These are phyloP conservation scores for Neoboletus subvelutipes DNA, from an alignment of 768 basidiomycete genomes.

Conservation along the genomic window DNA sequence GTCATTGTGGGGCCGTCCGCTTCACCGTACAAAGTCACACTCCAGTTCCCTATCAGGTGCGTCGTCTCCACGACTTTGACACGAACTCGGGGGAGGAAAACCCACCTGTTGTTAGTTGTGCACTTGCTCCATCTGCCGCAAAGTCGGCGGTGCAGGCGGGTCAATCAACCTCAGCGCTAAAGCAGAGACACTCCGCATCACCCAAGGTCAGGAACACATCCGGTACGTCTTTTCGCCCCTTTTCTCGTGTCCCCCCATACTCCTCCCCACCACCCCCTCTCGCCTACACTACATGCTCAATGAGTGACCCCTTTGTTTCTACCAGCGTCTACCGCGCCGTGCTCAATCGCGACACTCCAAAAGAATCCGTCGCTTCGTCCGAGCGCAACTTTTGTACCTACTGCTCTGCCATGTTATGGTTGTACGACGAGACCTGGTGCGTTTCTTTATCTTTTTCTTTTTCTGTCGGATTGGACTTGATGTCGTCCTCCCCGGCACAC, in stretches of 20 bases:
- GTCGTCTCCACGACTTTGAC: neutral
- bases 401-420: constrained; percentile 68
- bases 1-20: constrained; percentile 36
- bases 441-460: neutral
- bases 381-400: constrained; percentile 64
- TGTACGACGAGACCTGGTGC: constrained; percentile 56
- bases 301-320: neutral
- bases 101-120: constrained; percentile 43
- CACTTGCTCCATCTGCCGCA: constrained; percentile 68
- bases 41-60: constrained; percentile 62
- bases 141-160: constrained; percentile 64
- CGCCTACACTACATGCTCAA: neutral
- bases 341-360: constrained; percentile 51
- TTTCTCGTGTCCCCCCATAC: neutral
- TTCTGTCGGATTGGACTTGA: too few relatives aligned
- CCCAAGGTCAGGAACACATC: constrained; percentile 51
- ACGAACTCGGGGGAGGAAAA: neutral
- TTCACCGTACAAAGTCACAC: constrained; percentile 47
- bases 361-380: constrained; percentile 48
- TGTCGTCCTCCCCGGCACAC: neutral
- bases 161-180: constrained; percentile 66
- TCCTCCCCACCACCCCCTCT: neutral
- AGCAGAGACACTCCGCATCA: constrained; percentile 48
- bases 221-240: constrained; percentile 37
- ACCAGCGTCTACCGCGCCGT: constrained; percentile 62